Evolutionary conservation across 441 rosid species (phyloP).

Genomic region (Eruca vesicaria): DNA sequence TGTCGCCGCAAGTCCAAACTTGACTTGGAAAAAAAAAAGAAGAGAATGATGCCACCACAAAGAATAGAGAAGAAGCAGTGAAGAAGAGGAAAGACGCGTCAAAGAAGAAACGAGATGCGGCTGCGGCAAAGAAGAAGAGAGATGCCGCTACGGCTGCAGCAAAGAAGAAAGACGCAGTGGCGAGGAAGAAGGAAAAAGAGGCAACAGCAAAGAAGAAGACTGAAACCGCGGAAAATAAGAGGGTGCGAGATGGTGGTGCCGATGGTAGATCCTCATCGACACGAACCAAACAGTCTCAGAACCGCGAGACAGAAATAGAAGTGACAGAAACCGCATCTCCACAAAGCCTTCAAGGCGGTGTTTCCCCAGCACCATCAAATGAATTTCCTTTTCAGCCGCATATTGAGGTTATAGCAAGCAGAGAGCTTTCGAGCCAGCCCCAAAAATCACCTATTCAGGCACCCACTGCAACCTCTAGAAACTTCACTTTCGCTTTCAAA

Average conservation of each 20-base stretch:
- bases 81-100: no score
- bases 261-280: neutral
- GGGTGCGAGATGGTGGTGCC: neutral
- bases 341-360: neutral
- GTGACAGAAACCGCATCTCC: neutral
- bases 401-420: neutral
- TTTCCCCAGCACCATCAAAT: neutral
- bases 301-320: no score
- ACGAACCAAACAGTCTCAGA: neutral
- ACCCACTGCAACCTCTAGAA: neutral
- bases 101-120: no score
- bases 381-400: neutral
- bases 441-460: neutral
- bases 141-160: no score
- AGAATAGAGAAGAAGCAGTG: no score
- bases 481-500: neutral
- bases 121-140: no score
- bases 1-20: no score
- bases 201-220: neutral
- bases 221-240: neutral
- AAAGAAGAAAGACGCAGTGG: no score
- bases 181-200: neutral
- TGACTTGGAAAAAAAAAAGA: no score
- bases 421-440: neutral
- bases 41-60: no score